Evolutionary conservation across 2,329 filamentous ascomycete genomes (phyloP).

Genomic region (Cladosporium velox): DNA sequence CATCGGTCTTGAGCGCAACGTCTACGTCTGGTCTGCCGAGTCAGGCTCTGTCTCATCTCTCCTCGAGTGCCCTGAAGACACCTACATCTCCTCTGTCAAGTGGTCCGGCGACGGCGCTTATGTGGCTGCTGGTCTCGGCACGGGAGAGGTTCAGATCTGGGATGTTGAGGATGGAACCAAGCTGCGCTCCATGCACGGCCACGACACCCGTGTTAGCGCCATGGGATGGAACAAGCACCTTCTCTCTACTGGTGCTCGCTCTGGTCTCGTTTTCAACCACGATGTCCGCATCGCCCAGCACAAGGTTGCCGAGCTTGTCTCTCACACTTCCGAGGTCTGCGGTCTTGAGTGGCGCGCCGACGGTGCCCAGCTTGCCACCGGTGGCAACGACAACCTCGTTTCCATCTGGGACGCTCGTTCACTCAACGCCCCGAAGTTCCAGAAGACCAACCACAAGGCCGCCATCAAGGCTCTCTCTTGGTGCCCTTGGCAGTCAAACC

Average conservation of each 20-base stretch:
- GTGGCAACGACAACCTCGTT: slow-evolving; percentile 98
- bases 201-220: slow-evolving; percentile 93
- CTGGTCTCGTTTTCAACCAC: slow-evolving; percentile 95
- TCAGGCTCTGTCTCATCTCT: slow-evolving; percentile 86
- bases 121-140: slow-evolving; percentile 90
- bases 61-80: slow-evolving; percentile 83
- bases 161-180: slow-evolving; percentile 93
- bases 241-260: slow-evolving; percentile 90
- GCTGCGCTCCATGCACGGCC: slow-evolving; percentile 97
- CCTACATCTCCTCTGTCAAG: slow-evolving; percentile 96
- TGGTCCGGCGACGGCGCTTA: slow-evolving; percentile 98
- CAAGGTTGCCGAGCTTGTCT: slow-evolving; percentile 96
- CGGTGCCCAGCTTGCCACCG: slow-evolving; percentile 93
- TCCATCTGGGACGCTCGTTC: slow-evolving; percentile 98
- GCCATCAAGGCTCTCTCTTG: slow-evolving; percentile 97
- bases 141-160: slow-evolving; percentile 98
- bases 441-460: slow-evolving; percentile 99
- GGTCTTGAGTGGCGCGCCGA: slow-evolving; percentile 97
- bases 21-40: slow-evolving; percentile 98
- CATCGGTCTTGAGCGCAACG: slow-evolving; percentile 92
- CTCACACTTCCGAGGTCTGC: slow-evolving; percentile 96
- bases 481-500: slow-evolving; percentile 98
- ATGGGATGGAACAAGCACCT: slow-evolving; percentile 99
- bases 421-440: slow-evolving; percentile 92
- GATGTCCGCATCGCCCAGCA: slow-evolving; percentile 96